Evolutionary conservation across 495 filamentous ascomycete species (phyloP), one percentile per base, ranked within the genome.

Genomic region (Xanthoparmelia taractica): DNA sequence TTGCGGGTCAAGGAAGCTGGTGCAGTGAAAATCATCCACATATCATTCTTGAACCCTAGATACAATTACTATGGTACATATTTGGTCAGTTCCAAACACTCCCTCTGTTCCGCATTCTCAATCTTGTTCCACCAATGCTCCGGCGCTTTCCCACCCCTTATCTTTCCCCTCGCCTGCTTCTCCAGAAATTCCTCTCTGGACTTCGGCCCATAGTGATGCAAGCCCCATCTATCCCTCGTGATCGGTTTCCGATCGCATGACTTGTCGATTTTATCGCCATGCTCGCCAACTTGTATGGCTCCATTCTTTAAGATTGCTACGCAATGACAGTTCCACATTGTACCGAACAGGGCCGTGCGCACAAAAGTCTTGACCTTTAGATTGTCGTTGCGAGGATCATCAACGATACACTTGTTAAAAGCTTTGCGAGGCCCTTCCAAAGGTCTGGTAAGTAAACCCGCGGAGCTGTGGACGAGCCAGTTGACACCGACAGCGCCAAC

Each of bases 381-480:
- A 4, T 55, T 29, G 27, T 34, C 48, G 33, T 33, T 33, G 8
- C 12, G 18, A 8, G 52, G 48, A 25, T 43, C 36, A 8, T 58
- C 62, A 25, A 36, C 27, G 20, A 64, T 47, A 23, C 55, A 64
- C 6, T 47, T 29, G 12, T 57, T 48, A 27, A 48, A 64, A 12
- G 55, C 54, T 43, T 59, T 57, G 38, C 62, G 34, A 45, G 36
- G 40, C 17, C 45, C 62, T 15, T 20, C 29, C 15, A 25, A 1
- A 27, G 62, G 62, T 23, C 23, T 20, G 12, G 54, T 43, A 55
- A 64, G 54, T 8, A 64, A 37, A 8, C 62, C 62, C n/a, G 23
- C 52, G 38, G 62, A 64, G 38, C 33, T 64, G 20, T 64, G 62
- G 6, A 58, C 36, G 13, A 64, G 38, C 52, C 62, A 58, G 10